These are phyloP conservation scores for Plasmodium berghei DNA, from an alignment of 169 alveolate genomes.

Conservation along the genomic window DNA sequence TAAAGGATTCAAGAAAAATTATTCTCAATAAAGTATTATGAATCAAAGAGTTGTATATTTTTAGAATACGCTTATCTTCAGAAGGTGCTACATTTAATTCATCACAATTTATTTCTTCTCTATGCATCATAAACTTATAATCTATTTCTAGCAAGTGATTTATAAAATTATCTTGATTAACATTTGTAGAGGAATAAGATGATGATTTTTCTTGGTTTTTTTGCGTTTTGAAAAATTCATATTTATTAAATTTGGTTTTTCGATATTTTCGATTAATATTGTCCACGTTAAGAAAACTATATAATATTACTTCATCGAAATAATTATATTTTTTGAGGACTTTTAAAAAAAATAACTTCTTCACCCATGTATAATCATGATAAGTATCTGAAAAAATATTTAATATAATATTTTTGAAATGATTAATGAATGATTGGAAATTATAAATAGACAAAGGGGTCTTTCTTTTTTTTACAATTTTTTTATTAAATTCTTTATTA, in stretches of 20 bases:
- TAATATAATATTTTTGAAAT: constrained; percentile 35
- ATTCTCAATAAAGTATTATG: constrained; percentile 36
- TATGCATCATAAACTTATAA: constrained; percentile 39
- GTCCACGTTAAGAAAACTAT: background rate
- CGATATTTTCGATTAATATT: background rate
- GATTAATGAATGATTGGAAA: constrained; percentile 27
- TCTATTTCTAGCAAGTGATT: constrained; percentile 21
- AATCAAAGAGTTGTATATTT: constrained; percentile 19
- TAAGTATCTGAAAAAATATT: constrained; percentile 34
- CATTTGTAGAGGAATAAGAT: background rate
- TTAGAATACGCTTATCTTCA: constrained; percentile 28
- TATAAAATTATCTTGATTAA: constrained; percentile 10
- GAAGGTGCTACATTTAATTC: constrained; percentile 12
- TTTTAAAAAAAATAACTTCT: constrained; percentile 26
- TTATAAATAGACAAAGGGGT: constrained; percentile 14
- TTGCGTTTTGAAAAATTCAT: constrained; percentile 29
- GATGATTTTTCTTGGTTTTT: background rate
- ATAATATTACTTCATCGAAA: background rate
- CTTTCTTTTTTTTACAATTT: constrained; percentile 60
- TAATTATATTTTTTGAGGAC: constrained; percentile 28
- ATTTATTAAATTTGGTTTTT: background rate
- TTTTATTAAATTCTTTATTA: constrained; percentile 51
- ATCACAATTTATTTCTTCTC: constrained; percentile 13
- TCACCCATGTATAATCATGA: constrained; percentile 46
- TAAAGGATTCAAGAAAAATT: constrained; percentile 63